phyloP scores from a whole-genome alignment of 371 early-diverging fungal species.

The Mucor sp. region DNA sequence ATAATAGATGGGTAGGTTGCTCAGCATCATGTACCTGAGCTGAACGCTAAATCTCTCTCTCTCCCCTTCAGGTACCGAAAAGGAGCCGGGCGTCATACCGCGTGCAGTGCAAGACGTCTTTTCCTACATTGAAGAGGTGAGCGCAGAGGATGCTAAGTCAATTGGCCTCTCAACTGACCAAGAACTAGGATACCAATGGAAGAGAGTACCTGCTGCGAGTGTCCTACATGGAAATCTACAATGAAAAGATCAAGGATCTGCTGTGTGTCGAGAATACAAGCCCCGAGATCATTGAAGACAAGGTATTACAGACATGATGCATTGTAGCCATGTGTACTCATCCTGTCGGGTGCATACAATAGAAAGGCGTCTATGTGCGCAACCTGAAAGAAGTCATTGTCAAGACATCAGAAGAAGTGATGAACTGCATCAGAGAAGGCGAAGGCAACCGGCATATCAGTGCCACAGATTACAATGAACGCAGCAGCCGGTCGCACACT shows the following conservation, averaged over 20 bases:
- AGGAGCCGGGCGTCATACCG: constrained; percentile 55
- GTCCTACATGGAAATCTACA: constrained; percentile 96
- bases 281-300: constrained; percentile 80
- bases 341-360: not conserved
- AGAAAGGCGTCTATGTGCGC: constrained; percentile 85
- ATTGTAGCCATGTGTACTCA: not conserved
- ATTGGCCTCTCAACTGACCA: not conserved
- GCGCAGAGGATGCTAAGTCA: not conserved
- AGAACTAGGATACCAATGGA: constrained; percentile 25
- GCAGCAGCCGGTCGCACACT: constrained; percentile 87
- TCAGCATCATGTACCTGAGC: constrained; percentile 9
- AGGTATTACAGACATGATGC: constrained; percentile 10
- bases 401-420: constrained; percentile 78
- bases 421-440: constrained; percentile 74
- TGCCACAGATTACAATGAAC: constrained; percentile 87
- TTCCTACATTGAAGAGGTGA: constrained; percentile 39
- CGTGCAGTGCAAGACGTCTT: constrained; percentile 54
- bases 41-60: not conserved
- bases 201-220: constrained; percentile 85
- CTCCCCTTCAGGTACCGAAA: constrained; percentile 33
- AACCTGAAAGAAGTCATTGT: constrained; percentile 89
- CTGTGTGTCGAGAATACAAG: constrained; percentile 69
- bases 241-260: constrained; percentile 89
- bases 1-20: constrained; percentile 35
- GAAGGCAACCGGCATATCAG: constrained; percentile 80